Conservation (phyloP, 2,329 filamentous ascomycete species). For the Ophiobolus disseminans region DNA sequence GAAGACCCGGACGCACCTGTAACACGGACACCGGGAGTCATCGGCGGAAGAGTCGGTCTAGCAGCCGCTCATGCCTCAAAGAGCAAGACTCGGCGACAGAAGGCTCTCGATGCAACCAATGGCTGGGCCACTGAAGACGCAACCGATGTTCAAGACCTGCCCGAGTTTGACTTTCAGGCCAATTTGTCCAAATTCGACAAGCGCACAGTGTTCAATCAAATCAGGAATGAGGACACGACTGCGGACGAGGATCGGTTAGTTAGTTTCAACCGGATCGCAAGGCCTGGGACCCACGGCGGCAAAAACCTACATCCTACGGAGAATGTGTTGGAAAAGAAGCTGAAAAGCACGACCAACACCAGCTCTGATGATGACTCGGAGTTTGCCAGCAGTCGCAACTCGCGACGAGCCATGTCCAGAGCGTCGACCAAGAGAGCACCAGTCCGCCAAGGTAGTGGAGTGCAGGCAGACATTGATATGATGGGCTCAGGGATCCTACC, state of each 20-base stretch:
- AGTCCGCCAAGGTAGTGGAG: slow-evolving; percentile 49
- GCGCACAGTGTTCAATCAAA: slow-evolving; percentile 86
- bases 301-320: slow-evolving; percentile 93
- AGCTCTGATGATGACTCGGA: slow-evolving; percentile 49
- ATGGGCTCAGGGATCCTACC: slow-evolving; percentile 39
- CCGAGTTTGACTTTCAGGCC: slow-evolving; percentile 91
- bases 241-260: slow-evolving; percentile 93
- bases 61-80: slow-evolving; percentile 48
- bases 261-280: slow-evolving; percentile 75
- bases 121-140: slow-evolving; percentile 97
- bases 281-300: slow-evolving; percentile 65
- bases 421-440: slow-evolving; percentile 49
- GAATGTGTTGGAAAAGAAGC: slow-evolving; percentile 76
- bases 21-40: slow-evolving; percentile 45
- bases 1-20: slow-evolving; percentile 62
- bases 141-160: slow-evolving; percentile 90
- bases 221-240: slow-evolving; percentile 84
- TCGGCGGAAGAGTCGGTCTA: slow-evolving; percentile 46
- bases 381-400: slow-evolving; percentile 48
- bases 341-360: slow-evolving; percentile 44
- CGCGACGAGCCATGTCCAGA: slow-evolving; percentile 49
- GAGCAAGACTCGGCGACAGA: slow-evolving; percentile 56
- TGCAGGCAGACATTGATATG: slow-evolving; percentile 48
- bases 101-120: slow-evolving; percentile 67
- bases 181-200: slow-evolving; percentile 96